Evolutionary conservation across 2,329 filamentous ascomycete species (phyloP), one percentile per base, ranked within the genome.

Genomic region (Ascochyta lentis): DNA sequence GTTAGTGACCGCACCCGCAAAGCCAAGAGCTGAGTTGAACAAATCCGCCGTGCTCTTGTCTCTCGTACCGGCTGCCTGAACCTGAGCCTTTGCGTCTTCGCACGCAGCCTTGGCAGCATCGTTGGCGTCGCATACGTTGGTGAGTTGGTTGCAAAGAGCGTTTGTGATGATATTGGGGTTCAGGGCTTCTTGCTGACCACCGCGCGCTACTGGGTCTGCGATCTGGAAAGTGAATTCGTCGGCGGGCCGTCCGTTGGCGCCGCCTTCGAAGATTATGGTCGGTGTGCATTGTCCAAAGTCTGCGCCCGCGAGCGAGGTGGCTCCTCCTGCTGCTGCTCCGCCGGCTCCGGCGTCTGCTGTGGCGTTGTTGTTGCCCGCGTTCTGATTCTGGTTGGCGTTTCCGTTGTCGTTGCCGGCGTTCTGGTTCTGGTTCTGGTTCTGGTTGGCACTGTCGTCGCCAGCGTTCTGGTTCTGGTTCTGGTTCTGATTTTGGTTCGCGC

Each of bases 161-260:
- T 88, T 89, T 71, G 86, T 88, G 79, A 90, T 90, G 79, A 90
- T 90, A 78, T 85, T 84, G 53, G 87, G 87, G 83, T 90, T 89
- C 41, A 89, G 79, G 8, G 87, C 86, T 70, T 89, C 87, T 66
- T 86, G 76, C 75, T 90, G 87, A 47, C 83, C 84, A 68, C 85
- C 78, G 61, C 81, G 81, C 54, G 88, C 82, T 16, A 84, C 76
- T 8, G 84, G 77, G 70, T 90, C 87, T 43, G 82, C 82, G 47
- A 88, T 83, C 73, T 88, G 85, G 83, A 90, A 90, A 46, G 87
- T 89, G 75, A 83, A 86, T 74, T 89, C 87, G 52, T 78, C 79
- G 19, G 80, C 79, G 8, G 77, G 70, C 51, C 84, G 83, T 16
- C 80, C 80, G 44, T 76, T 64, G 0, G 83, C 81, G 13, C 84